Evolutionary conservation across 805 yeast genomes (phyloP).

Genomic region (Komagataella pseudopastoris): DNA sequence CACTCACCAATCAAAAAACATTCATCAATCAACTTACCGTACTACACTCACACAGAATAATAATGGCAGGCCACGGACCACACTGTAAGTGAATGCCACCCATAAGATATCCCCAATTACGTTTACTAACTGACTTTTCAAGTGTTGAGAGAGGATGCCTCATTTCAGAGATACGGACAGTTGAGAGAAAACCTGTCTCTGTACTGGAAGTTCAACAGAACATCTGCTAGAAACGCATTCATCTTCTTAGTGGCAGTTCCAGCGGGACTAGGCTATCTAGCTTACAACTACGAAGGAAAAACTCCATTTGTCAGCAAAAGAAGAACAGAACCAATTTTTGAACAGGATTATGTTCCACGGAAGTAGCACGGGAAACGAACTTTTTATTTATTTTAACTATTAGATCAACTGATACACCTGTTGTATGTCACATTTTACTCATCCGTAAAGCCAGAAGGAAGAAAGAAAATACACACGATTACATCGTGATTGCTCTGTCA

Average conservation of each 20-base stretch:
- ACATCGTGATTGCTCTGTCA: background rate
- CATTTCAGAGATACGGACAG: constrained; percentile 15
- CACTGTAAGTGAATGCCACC: constrained; percentile 1
- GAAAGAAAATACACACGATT: background rate
- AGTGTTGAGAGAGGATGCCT: constrained; percentile 18
- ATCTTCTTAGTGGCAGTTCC: constrained; percentile 18
- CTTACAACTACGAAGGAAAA: constrained; percentile 15
- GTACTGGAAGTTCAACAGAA: constrained; percentile 16
- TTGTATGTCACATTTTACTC: background rate
- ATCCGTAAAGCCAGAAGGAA: background rate
- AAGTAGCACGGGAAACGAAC: background rate
- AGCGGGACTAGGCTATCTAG: constrained; percentile 16
- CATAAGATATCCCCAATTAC: background rate
- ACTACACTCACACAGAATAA: background rate
- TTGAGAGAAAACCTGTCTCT: constrained; percentile 17
- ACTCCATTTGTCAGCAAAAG: constrained; percentile 14
- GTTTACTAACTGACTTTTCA: background rate
- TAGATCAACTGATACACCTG: background rate
- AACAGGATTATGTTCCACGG: constrained; percentile 3
- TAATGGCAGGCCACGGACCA: constrained; percentile 4
- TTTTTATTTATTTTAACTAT: background rate
- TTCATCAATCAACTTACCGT: background rate
- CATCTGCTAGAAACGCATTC: constrained; percentile 14
- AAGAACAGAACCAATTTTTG: constrained; percentile 15
- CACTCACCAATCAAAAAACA: background rate